Evolutionary conservation across 2,329 filamentous ascomycete genomes (phyloP).

Genomic region (Penicillium sp.): DNA sequence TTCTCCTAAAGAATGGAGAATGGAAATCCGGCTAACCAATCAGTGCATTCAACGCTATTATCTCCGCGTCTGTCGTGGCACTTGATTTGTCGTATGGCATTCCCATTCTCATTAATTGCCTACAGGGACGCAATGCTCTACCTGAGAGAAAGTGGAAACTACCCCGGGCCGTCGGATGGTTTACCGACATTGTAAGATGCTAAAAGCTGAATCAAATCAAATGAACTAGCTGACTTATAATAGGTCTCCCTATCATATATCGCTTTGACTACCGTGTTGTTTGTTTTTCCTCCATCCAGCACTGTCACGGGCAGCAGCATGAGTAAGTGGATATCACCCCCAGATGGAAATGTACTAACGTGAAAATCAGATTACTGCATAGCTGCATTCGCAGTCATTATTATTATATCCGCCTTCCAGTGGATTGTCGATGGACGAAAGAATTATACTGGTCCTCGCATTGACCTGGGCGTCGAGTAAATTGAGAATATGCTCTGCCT

Average conservation of each 20-base stretch:
- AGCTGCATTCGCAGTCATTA: slow-evolving; percentile 58
- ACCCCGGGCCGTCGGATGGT: slow-evolving; percentile 57
- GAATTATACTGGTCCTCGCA: slow-evolving; percentile 56
- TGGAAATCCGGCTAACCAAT: not conserved
- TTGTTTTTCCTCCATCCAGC: slow-evolving; percentile 68
- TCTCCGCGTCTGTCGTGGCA: slow-evolving; percentile 69
- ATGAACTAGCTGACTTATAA: slow-evolving; percentile 2
- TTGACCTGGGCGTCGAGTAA: slow-evolving; percentile 36
- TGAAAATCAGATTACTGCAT: slow-evolving; percentile 36
- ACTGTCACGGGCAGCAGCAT: slow-evolving; percentile 67
- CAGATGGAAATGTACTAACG: not conserved
- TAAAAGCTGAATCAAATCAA: not conserved
- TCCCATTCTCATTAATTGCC: slow-evolving; percentile 67
- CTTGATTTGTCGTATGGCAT: slow-evolving; percentile 73
- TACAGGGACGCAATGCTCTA: slow-evolving; percentile 64
- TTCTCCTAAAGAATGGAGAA: not conserved
- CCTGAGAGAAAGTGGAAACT: slow-evolving; percentile 61
- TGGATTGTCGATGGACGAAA: slow-evolving; percentile 62
- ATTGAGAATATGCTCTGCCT: not conserved
- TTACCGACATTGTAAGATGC: slow-evolving; percentile 53
- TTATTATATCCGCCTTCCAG: slow-evolving; percentile 57
- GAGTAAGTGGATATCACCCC: slow-evolving; percentile 50
- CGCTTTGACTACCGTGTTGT: slow-evolving; percentile 68
- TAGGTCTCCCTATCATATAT: slow-evolving; percentile 62
- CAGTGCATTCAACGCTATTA: slow-evolving; percentile 70